These are phyloP conservation scores for Pezicula rhizophila DNA, from an alignment of 2,329 filamentous ascomycete species.

Conservation along the genomic window DNA sequence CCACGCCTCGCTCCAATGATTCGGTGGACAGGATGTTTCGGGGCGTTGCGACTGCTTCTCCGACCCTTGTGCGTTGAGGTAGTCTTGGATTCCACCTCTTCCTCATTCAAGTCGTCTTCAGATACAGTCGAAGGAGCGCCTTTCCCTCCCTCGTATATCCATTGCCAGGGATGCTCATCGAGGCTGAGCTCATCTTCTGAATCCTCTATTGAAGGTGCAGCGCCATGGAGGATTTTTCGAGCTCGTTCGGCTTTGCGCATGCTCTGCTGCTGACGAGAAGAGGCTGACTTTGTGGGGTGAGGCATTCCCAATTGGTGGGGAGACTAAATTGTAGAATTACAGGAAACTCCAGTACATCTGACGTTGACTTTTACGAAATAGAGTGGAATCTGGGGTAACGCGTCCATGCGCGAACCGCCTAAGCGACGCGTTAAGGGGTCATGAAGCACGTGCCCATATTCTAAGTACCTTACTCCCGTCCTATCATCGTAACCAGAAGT, in stretches of 20 bases:
- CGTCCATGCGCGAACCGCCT: too few relatives aligned
- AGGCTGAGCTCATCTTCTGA: constrained; percentile 81
- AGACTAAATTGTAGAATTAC: not conserved
- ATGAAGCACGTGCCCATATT: too few relatives aligned
- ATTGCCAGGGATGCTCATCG: constrained; percentile 71
- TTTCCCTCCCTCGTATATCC: constrained; percentile 55
- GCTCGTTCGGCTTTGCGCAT: constrained; percentile 27
- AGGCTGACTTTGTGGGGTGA: not conserved
- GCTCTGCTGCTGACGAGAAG: not conserved
- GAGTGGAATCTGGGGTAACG: too few relatives aligned
- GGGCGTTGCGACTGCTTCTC: constrained; percentile 20
- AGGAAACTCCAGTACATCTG: not conserved
- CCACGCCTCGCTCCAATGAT: constrained; percentile 84
- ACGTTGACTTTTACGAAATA: too few relatives aligned
- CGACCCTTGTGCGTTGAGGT: constrained; percentile 8
- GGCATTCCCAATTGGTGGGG: not conserved
- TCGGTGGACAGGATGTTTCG: constrained; percentile 30
- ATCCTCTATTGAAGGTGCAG: constrained; percentile 51
- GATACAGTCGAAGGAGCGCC: constrained; percentile 6
- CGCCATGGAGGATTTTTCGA: constrained; percentile 29
- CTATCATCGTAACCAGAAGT: too few relatives aligned
- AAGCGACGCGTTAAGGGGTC: too few relatives aligned
- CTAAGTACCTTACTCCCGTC: too few relatives aligned
- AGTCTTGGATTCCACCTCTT: constrained; percentile 12
- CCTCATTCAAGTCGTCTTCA: constrained; percentile 1